Percentiles rank a stretch among this genome's conserved stretches.
phyloP scores from a whole-genome alignment of 805 yeast species.

The Metschnikowia lunata region DNA sequence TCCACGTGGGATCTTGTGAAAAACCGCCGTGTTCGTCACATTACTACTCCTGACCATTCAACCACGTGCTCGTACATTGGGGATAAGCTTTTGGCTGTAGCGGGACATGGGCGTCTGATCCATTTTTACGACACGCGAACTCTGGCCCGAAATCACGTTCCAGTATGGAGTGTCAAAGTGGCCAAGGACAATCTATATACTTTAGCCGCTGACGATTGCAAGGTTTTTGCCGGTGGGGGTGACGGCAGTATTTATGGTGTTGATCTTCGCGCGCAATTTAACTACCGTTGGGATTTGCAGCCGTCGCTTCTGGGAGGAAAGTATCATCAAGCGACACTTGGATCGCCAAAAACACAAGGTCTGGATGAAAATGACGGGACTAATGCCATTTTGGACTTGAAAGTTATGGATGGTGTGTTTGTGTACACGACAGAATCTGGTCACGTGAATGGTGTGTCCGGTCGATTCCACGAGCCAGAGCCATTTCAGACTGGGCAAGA shows the following conservation, averaged over 20 bases:
- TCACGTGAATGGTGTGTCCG: conserved; percentile 6
- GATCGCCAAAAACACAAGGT: neutral
- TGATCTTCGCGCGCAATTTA: conserved; percentile 14
- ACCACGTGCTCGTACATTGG: conserved; percentile 10
- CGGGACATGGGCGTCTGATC: conserved; percentile 16
- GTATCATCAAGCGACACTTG: neutral
- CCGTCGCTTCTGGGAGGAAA: neutral
- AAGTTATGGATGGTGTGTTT: neutral
- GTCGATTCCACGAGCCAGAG: neutral
- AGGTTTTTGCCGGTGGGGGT: conserved; percentile 15
- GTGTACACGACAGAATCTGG: conserved; percentile 8
- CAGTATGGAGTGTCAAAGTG: conserved; percentile 10
- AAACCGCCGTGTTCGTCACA: conserved; percentile 8
- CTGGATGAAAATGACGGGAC: neutral
- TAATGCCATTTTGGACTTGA: conserved; percentile 8
- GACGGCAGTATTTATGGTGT: conserved; percentile 15
- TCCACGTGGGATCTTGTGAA: conserved; percentile 15
- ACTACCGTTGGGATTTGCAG: conserved; percentile 7
- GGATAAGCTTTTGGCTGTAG: conserved; percentile 12
- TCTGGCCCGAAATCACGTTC: neutral
- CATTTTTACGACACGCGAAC: conserved; percentile 14
- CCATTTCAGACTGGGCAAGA: neutral
- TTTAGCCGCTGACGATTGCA: conserved; percentile 10
- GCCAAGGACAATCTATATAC: conserved; percentile 16
- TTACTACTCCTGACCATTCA: conserved; percentile 10